Conservation (phyloP, 495 filamentous ascomycete species). For the Penicillium soppii region DNA sequence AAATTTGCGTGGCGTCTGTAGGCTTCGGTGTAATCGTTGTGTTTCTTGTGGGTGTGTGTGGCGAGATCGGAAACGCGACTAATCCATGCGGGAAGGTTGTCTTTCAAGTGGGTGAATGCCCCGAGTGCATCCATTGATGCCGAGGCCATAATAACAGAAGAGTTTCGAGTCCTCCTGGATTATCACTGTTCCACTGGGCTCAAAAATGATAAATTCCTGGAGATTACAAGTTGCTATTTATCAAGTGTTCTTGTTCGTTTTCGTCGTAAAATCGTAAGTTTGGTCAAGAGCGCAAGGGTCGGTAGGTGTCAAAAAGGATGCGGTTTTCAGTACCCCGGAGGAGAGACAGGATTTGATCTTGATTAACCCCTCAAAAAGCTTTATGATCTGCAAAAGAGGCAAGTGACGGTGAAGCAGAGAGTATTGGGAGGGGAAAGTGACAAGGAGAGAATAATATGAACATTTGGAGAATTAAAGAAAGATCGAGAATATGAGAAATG, state of each 20-base stretch:
- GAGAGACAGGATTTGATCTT: background rate
- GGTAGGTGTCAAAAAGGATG: background rate
- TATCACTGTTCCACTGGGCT: background rate
- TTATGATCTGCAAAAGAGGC: background rate
- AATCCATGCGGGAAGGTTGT: slow-evolving; percentile 68
- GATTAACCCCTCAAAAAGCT: slow-evolving; percentile 5
- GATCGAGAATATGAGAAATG: slow-evolving; percentile 14
- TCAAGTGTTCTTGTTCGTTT: slow-evolving; percentile 17
- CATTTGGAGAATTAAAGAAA: slow-evolving; percentile 1
- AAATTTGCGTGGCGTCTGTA: slow-evolving; percentile 30
- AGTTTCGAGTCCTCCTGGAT: background rate
- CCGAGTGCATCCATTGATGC: slow-evolving; percentile 60
- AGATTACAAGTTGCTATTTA: no score
- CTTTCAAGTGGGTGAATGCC: slow-evolving; percentile 54
- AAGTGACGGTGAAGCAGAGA: slow-evolving; percentile 18
- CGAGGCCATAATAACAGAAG: slow-evolving; percentile 17
- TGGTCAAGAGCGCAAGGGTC: background rate
- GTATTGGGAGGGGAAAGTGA: slow-evolving; percentile 10
- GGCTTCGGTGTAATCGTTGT: slow-evolving; percentile 59
- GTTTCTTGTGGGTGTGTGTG: slow-evolving; percentile 64
- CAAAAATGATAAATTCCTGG: no score
- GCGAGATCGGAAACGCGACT: slow-evolving; percentile 66
- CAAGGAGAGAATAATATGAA: background rate
- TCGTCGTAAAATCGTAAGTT: slow-evolving; percentile 30
- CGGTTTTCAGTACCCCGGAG: background rate